Percentiles rank a stretch among this genome's conserved stretches.
Evolutionary conservation across 768 basidiomycete genomes (phyloP).

Genomic region (Sarcomyxa edulis): DNA sequence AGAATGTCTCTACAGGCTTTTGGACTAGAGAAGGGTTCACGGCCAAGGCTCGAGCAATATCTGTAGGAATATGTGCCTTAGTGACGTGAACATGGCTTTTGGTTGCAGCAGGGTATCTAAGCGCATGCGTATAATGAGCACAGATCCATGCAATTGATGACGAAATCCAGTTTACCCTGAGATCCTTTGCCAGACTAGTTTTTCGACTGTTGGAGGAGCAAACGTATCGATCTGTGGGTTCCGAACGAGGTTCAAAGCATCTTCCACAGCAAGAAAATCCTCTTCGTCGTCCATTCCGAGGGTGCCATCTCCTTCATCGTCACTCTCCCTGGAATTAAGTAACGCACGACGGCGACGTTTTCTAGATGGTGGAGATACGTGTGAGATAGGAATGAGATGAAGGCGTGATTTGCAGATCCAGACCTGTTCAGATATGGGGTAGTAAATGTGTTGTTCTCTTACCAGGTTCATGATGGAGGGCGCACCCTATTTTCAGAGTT

Average conservation of each 20-base stretch:
- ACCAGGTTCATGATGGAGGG: slow-evolving; percentile 24
- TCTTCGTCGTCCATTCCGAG: slow-evolving; percentile 33
- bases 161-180: slow-evolving; percentile 38
- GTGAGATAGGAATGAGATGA: slow-evolving; percentile 81
- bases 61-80: slow-evolving; percentile 73
- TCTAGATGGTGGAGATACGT: slow-evolving; percentile 63
- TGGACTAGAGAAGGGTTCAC: slow-evolving; percentile 69
- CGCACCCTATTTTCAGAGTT: slow-evolving; percentile 93
- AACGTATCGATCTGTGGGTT: slow-evolving; percentile 48
- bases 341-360: slow-evolving; percentile 41
- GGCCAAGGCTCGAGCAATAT: slow-evolving; percentile 70
- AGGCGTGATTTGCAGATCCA: slow-evolving; percentile 84
- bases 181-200: slow-evolving; percentile 66
- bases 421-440: slow-evolving; percentile 49
- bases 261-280: slow-evolving; percentile 49
- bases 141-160: slow-evolving; percentile 5
- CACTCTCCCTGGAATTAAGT: slow-evolving; percentile 34
- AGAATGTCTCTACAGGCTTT: slow-evolving; percentile 87
- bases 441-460: slow-evolving; percentile 25
- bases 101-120: slow-evolving; percentile 62
- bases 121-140: slow-evolving; percentile 1
- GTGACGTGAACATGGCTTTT: slow-evolving; percentile 70
- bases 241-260: slow-evolving; percentile 62
- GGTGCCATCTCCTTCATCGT: slow-evolving; percentile 39
- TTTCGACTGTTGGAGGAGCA: slow-evolving; percentile 58